Conservation (phyloP, 495 filamentous ascomycete genomes). For the Aeminium ludgeri region DNA sequence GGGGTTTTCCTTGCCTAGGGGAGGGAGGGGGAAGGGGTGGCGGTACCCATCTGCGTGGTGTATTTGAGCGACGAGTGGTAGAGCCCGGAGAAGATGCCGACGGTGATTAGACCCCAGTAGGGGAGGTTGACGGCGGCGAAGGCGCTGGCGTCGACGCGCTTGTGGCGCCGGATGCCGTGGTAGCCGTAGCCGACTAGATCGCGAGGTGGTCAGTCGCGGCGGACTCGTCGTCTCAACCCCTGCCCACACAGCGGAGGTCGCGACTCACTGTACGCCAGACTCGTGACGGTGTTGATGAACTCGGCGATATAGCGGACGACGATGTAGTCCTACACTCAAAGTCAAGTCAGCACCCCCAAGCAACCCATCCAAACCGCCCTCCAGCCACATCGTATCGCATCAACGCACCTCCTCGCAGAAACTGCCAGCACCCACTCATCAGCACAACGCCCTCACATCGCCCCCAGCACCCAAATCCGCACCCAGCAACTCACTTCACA, state of each 20-base stretch:
- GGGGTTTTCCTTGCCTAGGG: neutral
- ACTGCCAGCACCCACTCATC: neutral
- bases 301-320: conserved; percentile 8
- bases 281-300: conserved; percentile 14
- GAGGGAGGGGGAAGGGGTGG: neutral
- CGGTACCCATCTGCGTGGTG: conserved; percentile 36
- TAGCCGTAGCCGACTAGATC: conserved; percentile 24
- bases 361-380: neutral
- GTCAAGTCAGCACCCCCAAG: neutral
- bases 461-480: neutral
- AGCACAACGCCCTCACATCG: too few species aligned
- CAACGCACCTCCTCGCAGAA: conserved; percentile 17
- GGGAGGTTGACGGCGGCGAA: conserved; percentile 24
- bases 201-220: neutral
- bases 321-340: conserved; percentile 8
- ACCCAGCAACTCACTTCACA: conserved; percentile 2
- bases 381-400: too few species aligned
- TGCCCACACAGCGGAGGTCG: neutral
- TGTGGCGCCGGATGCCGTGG: conserved; percentile 23
- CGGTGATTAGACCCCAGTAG: conserved; percentile 36
- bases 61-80: conserved; percentile 40
- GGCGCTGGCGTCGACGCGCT: conserved; percentile 11
- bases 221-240: neutral
- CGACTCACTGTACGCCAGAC: conserved; percentile 7
- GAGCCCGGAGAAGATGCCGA: conserved; percentile 35